Evolutionary conservation across 2,329 filamentous ascomycete genomes (phyloP).

Genomic region (Hypoxylon sp.): DNA sequence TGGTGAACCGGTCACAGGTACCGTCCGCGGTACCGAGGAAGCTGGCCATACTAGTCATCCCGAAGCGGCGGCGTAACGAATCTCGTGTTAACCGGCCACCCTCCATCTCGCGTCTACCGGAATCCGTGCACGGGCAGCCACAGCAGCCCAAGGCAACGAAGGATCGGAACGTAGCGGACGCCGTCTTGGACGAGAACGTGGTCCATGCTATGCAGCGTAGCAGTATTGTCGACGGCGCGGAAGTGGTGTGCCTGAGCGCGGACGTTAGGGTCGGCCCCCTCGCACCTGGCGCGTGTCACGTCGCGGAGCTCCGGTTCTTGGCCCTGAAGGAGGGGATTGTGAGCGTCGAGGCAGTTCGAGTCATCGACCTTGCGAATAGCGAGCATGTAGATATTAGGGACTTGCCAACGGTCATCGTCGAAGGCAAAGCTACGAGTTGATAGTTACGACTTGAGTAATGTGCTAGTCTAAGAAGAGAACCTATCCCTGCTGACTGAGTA

Average conservation of each 20-base stretch:
- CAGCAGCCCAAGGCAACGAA: constrained; percentile 31
- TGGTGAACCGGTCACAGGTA: constrained; percentile 74
- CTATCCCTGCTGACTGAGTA: too few relatives aligned
- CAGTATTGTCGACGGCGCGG: constrained; percentile 71
- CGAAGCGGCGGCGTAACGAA: constrained; percentile 71
- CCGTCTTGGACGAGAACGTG: constrained; percentile 77
- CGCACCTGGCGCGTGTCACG: constrained; percentile 77
- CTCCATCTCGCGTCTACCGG: constrained; percentile 61
- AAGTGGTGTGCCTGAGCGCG: constrained; percentile 79
- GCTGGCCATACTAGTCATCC: constrained; percentile 75
- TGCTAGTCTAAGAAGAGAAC: not conserved
- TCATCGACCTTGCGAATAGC: constrained; percentile 78
- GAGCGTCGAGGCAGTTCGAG: constrained; percentile 76
- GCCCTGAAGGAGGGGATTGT: constrained; percentile 75
- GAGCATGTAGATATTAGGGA: constrained; percentile 83
- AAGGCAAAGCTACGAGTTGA: constrained; percentile 40
- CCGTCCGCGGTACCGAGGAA: constrained; percentile 65
- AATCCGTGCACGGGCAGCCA: constrained; percentile 32
- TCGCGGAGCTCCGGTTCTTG: constrained; percentile 78
- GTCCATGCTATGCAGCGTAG: constrained; percentile 78
- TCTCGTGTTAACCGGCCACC: constrained; percentile 64
- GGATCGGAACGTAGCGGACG: constrained; percentile 66
- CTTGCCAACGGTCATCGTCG: constrained; percentile 74
- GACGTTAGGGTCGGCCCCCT: constrained; percentile 80
- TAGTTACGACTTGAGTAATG: not conserved